These are phyloP conservation scores for Diaporthe citrichinensis DNA, from an alignment of 2,329 filamentous ascomycete genomes.

Conservation along the genomic window DNA sequence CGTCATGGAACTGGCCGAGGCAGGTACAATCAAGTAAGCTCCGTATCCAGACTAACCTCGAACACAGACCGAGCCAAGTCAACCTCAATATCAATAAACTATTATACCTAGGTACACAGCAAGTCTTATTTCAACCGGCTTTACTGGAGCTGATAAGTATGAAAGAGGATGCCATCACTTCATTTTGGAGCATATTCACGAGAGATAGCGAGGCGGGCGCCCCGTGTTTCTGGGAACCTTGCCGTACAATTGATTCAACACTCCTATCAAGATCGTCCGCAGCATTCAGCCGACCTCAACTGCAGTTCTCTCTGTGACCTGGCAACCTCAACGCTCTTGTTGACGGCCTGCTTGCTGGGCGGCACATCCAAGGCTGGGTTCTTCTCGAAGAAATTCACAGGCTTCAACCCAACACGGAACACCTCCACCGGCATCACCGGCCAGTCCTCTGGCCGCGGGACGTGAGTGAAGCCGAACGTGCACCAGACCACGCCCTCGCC, in stretches of 20 bases:
- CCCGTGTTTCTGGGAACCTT: background rate
- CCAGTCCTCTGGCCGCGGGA: slow-evolving; percentile 75
- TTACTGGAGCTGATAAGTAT: too few relatives aligned
- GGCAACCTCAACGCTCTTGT: slow-evolving; percentile 52
- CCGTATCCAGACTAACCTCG: too few relatives aligned
- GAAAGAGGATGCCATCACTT: too few relatives aligned
- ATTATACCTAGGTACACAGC: too few relatives aligned
- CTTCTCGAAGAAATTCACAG: slow-evolving; percentile 66
- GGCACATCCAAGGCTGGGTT: slow-evolving; percentile 67
- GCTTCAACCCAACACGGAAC: slow-evolving; percentile 62
- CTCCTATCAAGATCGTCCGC: background rate
- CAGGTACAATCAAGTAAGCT: too few relatives aligned
- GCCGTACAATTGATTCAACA: background rate
- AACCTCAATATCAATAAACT: too few relatives aligned
- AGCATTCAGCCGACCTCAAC: slow-evolving; percentile 23
- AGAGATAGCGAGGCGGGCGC: too few relatives aligned
- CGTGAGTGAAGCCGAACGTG: slow-evolving; percentile 69
- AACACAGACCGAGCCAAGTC: too few relatives aligned
- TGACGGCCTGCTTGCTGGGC: slow-evolving; percentile 58
- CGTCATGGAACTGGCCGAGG: too few relatives aligned
- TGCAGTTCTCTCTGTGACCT: slow-evolving; percentile 33
- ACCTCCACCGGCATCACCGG: slow-evolving; percentile 77
- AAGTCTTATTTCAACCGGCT: too few relatives aligned
- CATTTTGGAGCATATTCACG: too few relatives aligned
- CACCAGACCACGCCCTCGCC: slow-evolving; percentile 67